These are phyloP conservation scores for Kodamaea sagamina DNA, from an alignment of 805 yeast genomes.

Conservation along the genomic window DNA sequence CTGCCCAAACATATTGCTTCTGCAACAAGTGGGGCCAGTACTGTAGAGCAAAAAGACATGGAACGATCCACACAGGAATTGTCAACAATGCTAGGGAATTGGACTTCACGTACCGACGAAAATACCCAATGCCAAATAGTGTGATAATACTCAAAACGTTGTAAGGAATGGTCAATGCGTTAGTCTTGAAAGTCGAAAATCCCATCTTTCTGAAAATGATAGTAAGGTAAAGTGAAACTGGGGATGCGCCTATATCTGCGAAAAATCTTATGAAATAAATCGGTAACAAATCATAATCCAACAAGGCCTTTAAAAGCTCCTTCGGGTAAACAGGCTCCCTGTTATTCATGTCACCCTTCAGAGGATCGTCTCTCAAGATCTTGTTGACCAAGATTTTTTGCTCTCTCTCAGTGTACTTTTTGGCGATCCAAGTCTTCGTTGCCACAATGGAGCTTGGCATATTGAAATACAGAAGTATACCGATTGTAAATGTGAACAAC, in stretches of 20 bases:
- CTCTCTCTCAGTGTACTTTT: conserved; percentile 30
- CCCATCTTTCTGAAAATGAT: conserved; percentile 39
- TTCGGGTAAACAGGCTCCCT: conserved; percentile 26
- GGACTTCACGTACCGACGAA: conserved; percentile 26
- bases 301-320: conserved; percentile 21
- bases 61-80: conserved; percentile 22
- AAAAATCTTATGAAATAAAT: conserved; percentile 27
- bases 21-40: conserved; percentile 47
- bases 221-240: conserved; percentile 17
- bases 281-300: conserved; percentile 32
- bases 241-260: conserved; percentile 22
- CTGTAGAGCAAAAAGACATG: conserved; percentile 28
- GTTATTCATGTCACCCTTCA: conserved; percentile 34
- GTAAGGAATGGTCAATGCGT: conserved; percentile 54
- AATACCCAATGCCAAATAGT: conserved; percentile 24
- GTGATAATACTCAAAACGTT: conserved; percentile 27
- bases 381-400: conserved; percentile 32
- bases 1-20: conserved; percentile 39
- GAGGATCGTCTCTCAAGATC: conserved; percentile 32
- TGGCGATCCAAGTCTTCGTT: conserved; percentile 22
- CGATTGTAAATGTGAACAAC: conserved; percentile 21
- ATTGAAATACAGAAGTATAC: conserved; percentile 22
- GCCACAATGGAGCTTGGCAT: conserved; percentile 58
- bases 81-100: conserved; percentile 17
- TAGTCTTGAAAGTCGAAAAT: conserved; percentile 53